Evolutionary conservation across 176 grass and related monocot genomes (phyloP), one percentile per base, ranked within the genome.

Genomic region (Lolium rigidum): DNA sequence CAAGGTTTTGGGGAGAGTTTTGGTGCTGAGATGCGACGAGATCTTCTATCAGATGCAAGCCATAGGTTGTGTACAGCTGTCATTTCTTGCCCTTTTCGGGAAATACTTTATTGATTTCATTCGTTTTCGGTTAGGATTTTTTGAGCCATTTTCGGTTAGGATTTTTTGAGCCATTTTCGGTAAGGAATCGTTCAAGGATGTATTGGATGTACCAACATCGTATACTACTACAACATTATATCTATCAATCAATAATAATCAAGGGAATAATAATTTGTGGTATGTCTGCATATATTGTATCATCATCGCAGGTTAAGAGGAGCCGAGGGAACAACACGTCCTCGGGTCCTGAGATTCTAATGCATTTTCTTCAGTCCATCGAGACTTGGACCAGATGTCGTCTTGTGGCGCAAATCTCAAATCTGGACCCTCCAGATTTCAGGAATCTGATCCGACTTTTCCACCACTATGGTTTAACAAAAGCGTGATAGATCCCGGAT

Each of bases 341-440:
- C 13, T 31, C 13, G 17, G 56, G 62, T 16, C 21, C 1, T 9
- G 21, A 74, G 44, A 26, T 74, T 50, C 25, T 11, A 64, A 5
- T 20, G 17, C 9, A 12, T 50, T 66, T 67, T 82, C 60, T 46
- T 18, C 63, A 77, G 59, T 81, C 76, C n/a, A 2, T 39, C 14
- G 60, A 76, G 43, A 65, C 13, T 15, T 28, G 61, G 25, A 57
- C 14, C 77, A 70, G 21, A 48, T 64, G 86, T 77, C 86, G 22
- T 91, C 44, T 85, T 6, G 13, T 58, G 86, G 86, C 54, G 52
- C 90, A 88, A 85, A 88, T 90, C 77, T 91, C 82, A 18, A 91
- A 13, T 14, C 54, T 21, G 70, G 15, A 44, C 21, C n/a, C 73
- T 82, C 81, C 82, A 85, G 80, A 78, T 64, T 82, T 88, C 70